A percentile compares a stretch with the other conserved stretches of the same genome.
Evolutionary conservation across 2,329 filamentous ascomycete genomes (phyloP).

Genomic region (Aspergillus neoniger): DNA sequence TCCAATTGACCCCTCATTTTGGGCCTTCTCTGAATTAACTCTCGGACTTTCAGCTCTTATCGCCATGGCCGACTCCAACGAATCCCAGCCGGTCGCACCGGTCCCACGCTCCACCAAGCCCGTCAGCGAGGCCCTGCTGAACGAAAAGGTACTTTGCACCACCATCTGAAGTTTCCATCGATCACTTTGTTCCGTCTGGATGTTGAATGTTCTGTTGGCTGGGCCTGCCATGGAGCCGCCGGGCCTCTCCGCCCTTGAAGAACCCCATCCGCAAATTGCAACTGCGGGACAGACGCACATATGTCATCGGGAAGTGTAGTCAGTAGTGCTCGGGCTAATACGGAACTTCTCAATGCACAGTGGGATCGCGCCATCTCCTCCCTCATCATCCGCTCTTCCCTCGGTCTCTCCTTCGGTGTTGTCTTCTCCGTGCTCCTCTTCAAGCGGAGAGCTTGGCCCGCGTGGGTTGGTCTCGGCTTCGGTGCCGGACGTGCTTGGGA

Average conservation of each 20-base stretch:
- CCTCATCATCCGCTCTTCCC: constrained; percentile 91
- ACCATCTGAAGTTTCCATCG: background rate
- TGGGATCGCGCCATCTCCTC: constrained; percentile 99
- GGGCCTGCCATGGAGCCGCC: background rate
- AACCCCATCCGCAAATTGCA: background rate
- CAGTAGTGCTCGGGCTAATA: constrained; percentile 17
- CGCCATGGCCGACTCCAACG: constrained; percentile 59
- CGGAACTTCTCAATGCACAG: constrained; percentile 51
- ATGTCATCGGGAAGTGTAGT: background rate
- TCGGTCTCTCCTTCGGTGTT: constrained; percentile 95
- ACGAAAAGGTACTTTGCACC: constrained; percentile 81
- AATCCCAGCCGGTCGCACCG: constrained; percentile 64
- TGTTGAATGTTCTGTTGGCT: background rate
- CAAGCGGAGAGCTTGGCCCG: constrained; percentile 97
- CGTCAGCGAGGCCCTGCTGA: constrained; percentile 95
- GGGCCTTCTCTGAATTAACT: constrained; percentile 17
- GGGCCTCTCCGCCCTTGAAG: background rate
- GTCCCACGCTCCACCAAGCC: constrained; percentile 72
- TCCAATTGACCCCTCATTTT: background rate
- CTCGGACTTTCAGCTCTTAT: constrained; percentile 20
- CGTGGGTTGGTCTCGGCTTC: constrained; percentile 91
- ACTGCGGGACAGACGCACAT: background rate
- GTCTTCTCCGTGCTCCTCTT: constrained; percentile 98
- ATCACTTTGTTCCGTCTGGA: background rate
- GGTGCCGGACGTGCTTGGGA: constrained; percentile 96